A percentile compares a stretch with the other conserved stretches of the same genome.
Conservation (phyloP, 2,329 filamentous ascomycete genomes). For the Dactylella cylindrospora region DNA sequence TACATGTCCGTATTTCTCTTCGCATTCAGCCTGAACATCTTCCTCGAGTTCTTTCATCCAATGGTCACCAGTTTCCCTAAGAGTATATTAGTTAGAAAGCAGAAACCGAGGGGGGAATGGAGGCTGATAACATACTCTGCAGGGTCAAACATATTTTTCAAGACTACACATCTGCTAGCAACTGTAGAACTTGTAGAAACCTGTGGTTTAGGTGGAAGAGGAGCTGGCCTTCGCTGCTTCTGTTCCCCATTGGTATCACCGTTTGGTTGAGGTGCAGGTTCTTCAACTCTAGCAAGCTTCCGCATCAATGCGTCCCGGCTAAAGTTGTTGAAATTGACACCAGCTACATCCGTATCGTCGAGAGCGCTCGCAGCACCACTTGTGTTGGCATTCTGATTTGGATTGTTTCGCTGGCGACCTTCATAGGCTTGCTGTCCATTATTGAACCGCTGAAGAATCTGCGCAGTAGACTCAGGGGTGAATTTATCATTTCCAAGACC, state of each 20-base stretch:
- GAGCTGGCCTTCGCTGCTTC: conserved; percentile 23
- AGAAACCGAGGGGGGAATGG: conserved; percentile 35
- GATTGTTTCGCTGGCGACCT: conserved; percentile 56
- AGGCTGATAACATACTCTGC: conserved; percentile 69
- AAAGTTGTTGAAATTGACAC: conserved; percentile 99
- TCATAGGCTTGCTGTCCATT: conserved; percentile 73
- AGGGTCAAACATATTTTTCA: conserved; percentile 94
- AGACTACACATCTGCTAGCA: conserved; percentile 87
- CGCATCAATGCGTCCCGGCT: conserved; percentile 98
- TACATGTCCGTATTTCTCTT: conserved; percentile 93
- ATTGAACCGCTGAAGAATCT: conserved; percentile 87
- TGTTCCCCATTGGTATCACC: conserved; percentile 35
- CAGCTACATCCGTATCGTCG: conserved; percentile 95
- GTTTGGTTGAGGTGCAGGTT: conserved; percentile 66
- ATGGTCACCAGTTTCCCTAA: conserved; percentile 76
- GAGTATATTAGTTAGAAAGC: conserved; percentile 51
- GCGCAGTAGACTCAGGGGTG: conserved; percentile 92
- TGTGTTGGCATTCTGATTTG: conserved; percentile 74
- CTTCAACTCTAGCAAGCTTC: conserved; percentile 94
- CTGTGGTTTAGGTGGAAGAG: conserved; percentile 33
- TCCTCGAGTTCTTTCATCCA: conserved; percentile 95
- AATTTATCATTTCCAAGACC: conserved; percentile 99
- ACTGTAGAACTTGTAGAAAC: conserved; percentile 65
- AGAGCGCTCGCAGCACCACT: conserved; percentile 76
- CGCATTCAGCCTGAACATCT: conserved; percentile 89